Base-by-base conservation (phyloP, 345 rosid genomes). In the Turritis glabra region DNA sequence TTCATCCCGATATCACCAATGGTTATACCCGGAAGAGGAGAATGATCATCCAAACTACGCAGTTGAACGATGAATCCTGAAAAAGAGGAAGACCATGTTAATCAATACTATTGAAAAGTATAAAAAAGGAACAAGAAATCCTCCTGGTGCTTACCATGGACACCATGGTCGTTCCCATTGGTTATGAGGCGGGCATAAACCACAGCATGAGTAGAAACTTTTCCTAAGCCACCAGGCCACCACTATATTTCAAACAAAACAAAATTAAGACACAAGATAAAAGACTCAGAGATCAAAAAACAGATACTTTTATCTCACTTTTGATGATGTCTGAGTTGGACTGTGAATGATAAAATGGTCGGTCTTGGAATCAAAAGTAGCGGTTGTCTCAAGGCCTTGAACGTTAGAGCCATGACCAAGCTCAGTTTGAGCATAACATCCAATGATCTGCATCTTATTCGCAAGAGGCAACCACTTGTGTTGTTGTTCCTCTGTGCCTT, bases 191-290 rank as follows among this genome's bases (percentile, higher is more conserved):
- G 97, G 15, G 98, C 98, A 81, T 96, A 96, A 63, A 89, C 88
- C 75, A 89, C 80, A 62, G 89, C 96, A 89, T 96, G 99, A 1
- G 99, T 96, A 60, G 97, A 82, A 66, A 58, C 81, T 84, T 89
- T 89, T 70, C 98, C 99, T 80, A 96, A 64, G 40, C 99, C 99
- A 80, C 98, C 99, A 61, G 97, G 99, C 99, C 99, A 96, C 98
- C 98, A 92, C 99, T 96, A 37, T 71, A 73, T 62, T 82, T 74
- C 30, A 61, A 50, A 32, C 46, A 58, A 52, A 26, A 75, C 21
- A 22, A 21, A 64, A 41, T n/a, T n/a, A 52, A 26, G 43, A 58
- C 57, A 37, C n/a, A 43, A 37, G 10, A 10, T n/a, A 9, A 70
- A 53, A 63, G 41, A 9, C 23, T 54, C 21, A 17, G 26, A 35